phyloP scores from a whole-genome alignment of 108 stramenopile species.

The Skeletonema potamos region DNA sequence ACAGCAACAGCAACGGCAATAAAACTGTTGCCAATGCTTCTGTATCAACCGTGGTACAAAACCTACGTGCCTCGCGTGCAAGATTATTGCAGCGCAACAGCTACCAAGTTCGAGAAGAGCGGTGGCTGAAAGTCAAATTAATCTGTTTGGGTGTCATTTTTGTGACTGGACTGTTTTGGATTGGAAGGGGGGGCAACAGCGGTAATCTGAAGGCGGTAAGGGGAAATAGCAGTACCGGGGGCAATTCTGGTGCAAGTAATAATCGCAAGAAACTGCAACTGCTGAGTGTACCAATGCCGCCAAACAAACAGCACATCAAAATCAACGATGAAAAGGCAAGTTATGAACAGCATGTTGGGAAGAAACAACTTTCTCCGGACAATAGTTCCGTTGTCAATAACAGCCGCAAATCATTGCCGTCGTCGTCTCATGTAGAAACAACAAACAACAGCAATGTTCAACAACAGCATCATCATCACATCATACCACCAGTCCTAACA shows the following conservation, averaged over 20 bases:
- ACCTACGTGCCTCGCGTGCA: neutral
- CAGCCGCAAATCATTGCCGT: neutral
- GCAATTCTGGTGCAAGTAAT: neutral
- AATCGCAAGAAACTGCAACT: too few relatives aligned
- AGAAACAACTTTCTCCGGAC: neutral
- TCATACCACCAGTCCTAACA: conserved; percentile 64
- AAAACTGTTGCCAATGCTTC: neutral
- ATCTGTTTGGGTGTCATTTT: neutral
- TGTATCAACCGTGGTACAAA: neutral
- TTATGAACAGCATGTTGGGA: neutral
- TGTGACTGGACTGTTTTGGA: neutral
- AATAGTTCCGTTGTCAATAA: neutral
- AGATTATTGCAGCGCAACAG: neutral
- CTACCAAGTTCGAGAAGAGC: neutral
- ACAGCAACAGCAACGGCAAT: neutral
- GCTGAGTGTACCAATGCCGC: neutral
- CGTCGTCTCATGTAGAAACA: neutral
- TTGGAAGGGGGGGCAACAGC: neutral
- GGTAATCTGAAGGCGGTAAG: neutral
- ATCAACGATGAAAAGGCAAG: too few relatives aligned
- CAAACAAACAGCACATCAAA: neutral
- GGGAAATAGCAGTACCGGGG: too few relatives aligned
- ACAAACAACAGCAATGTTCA: neutral
- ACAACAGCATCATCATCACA: conserved; percentile 9
- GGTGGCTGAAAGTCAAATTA: neutral